phyloP scores from a whole-genome alignment of 2,329 filamentous ascomycete genomes.

The Thielaviopsis musarum region DNA sequence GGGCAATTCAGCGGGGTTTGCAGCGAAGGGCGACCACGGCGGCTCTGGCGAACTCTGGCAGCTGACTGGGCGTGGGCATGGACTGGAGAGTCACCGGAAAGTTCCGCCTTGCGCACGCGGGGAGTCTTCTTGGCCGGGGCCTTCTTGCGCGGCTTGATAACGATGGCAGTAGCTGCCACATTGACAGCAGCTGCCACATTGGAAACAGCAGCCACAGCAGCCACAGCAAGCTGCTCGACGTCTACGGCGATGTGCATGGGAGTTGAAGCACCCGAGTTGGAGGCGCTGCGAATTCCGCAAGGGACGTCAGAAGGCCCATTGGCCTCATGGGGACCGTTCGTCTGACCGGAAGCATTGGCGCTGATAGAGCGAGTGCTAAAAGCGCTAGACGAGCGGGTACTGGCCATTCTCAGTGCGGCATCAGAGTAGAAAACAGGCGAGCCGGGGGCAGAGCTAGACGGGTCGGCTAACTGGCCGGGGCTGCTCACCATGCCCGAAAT shows the following conservation, averaged over 20 bases:
- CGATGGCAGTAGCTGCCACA: background rate
- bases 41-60: background rate
- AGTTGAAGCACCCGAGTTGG: background rate
- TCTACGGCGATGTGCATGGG: background rate
- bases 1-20: background rate
- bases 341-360: background rate
- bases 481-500: background rate
- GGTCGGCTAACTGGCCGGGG: too few species aligned
- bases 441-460: background rate
- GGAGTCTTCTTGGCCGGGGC: background rate
- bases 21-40: background rate
- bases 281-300: background rate
- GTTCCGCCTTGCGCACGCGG: background rate
- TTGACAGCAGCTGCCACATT: background rate
- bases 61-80: background rate
- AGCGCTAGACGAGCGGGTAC: too few species aligned
- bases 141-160: background rate
- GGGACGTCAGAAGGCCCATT: too few species aligned
- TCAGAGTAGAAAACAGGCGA: background rate
- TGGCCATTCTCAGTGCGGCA: too few species aligned
- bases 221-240: background rate
- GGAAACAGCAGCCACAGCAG: background rate
- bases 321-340: background rate
- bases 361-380: background rate
- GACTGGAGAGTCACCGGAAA: background rate